Base-by-base conservation (phyloP, 768 basidiomycete species). In the Lactarius deliciosus region DNA sequence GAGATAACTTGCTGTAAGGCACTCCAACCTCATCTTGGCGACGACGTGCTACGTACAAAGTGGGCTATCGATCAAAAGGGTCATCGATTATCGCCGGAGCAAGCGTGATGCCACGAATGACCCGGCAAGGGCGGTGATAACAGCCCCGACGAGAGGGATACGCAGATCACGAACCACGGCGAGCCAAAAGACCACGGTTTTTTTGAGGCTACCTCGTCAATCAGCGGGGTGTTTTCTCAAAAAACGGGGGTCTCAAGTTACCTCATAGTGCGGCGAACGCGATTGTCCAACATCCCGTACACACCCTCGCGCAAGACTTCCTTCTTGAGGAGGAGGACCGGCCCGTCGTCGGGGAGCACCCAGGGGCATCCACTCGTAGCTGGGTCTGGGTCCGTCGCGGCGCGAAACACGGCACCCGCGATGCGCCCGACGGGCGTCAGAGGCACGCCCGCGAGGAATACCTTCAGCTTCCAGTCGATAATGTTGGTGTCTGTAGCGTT, bases 261-360 rank as follows among this genome's bases (percentile, higher is more conserved):
- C 57, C 57, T 58, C 22, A 58, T 0, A n/a, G 22, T 9, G 50
- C 64, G 64, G 15, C 53, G 50, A n/a, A 61, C 55, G 41, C 69
- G 63, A 5, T 41, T 32, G 58, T 83, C 81, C 22, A 86, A 78
- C 78, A 85, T 79, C 62, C 77, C 77, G 72, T 86, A 86, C 25
- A 86, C 81, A 2, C 84, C 84, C 56, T 77, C 68, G 66, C 79
- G 80, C 72, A 86, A 79, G 60, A 80, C 75, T 66, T 84, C 82
- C 50, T 78, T 79, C 16, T 79, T 77, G 6, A 84, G 74, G 63
- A 77, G 73, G 68, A 83, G 81, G 8, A 82, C 80, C 2, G 81
- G 81, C 3, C 85, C 84, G 67, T 83, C 78, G 68, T 85, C 83
- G 2, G 77, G 76, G 34, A 86, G 74, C 3, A 83, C 69, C 77